A percentile compares a stretch with the other conserved stretches of the same genome.
phyloP scores from a whole-genome alignment of 495 filamentous ascomycete genomes.

The Aspergillus egyptiacus region DNA sequence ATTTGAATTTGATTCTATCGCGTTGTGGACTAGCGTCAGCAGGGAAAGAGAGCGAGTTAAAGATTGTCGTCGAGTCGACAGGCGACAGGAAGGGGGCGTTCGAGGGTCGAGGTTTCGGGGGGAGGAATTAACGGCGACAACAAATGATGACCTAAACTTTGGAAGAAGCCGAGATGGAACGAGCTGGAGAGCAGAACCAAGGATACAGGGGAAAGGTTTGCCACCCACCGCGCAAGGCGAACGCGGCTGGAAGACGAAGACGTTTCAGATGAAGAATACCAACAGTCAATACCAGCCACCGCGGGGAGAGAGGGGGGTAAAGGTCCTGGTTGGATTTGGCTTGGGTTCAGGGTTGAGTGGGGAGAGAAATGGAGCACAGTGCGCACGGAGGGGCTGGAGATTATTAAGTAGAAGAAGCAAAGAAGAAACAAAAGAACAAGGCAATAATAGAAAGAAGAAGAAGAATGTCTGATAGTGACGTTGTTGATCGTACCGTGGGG shows the following conservation, averaged over 20 bases:
- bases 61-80: no score
- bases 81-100: no score
- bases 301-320: no score
- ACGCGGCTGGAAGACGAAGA: constrained; percentile 15
- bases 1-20: not conserved
- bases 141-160: constrained; percentile 23
- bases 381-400: not conserved
- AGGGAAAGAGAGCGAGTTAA: no score
- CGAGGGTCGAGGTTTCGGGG: not conserved
- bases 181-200: constrained; percentile 30
- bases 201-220: constrained; percentile 27
- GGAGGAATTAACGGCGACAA: constrained; percentile 13
- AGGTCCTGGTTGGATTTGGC: constrained; percentile 6
- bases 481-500: no score
- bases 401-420: not conserved
- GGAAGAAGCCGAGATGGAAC: constrained; percentile 20
- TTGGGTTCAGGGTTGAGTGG: constrained; percentile 1
- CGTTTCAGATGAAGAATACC: no score
- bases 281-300: constrained; percentile 24
- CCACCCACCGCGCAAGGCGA: constrained; percentile 33
- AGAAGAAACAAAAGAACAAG: not conserved
- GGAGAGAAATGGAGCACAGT: no score
- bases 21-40: no score
- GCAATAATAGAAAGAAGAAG: no score
- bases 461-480: no score